Percentiles rank a stretch among this genome's conserved stretches.
Conservation (phyloP, 148 eudicot genomes). For the Rhododendron vialii region DNA sequence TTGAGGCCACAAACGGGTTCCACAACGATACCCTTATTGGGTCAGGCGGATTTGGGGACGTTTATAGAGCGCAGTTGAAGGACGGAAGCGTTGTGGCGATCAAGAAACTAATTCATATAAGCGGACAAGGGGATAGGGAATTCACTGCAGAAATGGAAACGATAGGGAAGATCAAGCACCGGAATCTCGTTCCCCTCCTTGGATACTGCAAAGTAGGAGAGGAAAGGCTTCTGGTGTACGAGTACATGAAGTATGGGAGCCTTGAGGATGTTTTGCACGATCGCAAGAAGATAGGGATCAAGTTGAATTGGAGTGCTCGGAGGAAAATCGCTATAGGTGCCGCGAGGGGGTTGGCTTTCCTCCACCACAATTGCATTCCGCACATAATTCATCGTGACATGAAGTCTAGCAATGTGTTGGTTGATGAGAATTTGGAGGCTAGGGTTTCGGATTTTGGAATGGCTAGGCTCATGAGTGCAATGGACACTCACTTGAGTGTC, state of each 20-base stretch:
- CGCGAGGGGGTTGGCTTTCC: conserved; percentile 80
- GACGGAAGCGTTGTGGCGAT: conserved; percentile 81
- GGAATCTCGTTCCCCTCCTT: conserved; percentile 76
- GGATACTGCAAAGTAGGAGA: conserved; percentile 95
- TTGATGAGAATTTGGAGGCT: conserved; percentile 77
- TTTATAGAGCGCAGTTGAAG: conserved; percentile 78
- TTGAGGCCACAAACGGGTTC: conserved; percentile 85
- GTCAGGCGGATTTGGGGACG: conserved; percentile 93
- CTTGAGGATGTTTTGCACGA: conserved; percentile 79
- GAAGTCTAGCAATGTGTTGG: conserved; percentile 85
- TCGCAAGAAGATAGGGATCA: conserved; percentile 52
- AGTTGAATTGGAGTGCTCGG: conserved; percentile 66
- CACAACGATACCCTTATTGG: conserved; percentile 69
- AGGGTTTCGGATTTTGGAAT: conserved; percentile 91
- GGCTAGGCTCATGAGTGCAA: conserved; percentile 85
- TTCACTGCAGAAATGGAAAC: conserved; percentile 96
- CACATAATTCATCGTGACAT: conserved; percentile 89
- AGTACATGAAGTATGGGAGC: conserved; percentile 89
- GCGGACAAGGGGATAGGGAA: conserved; percentile 89
- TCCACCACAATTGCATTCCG: conserved; percentile 83
- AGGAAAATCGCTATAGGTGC: conserved; percentile 84
- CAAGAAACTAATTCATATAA: conserved; percentile 77
- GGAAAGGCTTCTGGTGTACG: conserved; percentile 81
- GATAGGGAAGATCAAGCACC: conserved; percentile 81
- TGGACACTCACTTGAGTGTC: conserved; percentile 91